A percentile compares a stretch with the other conserved stretches of the same genome.
phyloP scores from a whole-genome alignment of 1,284 basidiomycete species.

The Apiotrichum akiyoshidainum region DNA sequence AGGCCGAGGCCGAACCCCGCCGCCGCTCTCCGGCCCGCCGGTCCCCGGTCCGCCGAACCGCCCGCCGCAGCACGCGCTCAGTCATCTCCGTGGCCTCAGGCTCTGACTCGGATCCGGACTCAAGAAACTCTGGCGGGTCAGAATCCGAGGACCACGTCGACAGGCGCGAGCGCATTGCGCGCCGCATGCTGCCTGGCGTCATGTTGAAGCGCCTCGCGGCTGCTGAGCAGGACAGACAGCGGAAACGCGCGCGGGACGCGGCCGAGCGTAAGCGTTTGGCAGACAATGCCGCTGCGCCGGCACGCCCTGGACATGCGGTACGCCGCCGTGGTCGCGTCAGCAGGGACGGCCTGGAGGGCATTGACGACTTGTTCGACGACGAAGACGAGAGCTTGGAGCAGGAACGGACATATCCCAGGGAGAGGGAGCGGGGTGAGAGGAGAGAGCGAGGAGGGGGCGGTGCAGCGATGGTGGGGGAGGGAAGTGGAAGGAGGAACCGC shows the following conservation, averaged over 20 bases:
- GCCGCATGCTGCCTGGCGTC: constrained; percentile 42
- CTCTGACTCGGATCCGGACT: background rate
- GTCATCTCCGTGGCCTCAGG: background rate
- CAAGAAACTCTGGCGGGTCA: constrained; percentile 1
- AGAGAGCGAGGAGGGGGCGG: too few species aligned
- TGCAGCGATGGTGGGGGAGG: too few species aligned
- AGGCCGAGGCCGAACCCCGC: background rate
- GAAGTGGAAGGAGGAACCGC: too few species aligned
- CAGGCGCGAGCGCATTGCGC: constrained; percentile 34
- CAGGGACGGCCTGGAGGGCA: constrained; percentile 9
- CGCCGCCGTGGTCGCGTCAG: constrained; percentile 23
- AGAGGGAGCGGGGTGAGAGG: too few species aligned
- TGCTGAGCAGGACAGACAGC: constrained; percentile 22
- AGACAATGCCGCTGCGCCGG: constrained; percentile 17
- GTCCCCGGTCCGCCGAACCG: too few species aligned
- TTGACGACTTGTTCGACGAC: constrained; percentile 20
- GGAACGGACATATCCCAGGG: too few species aligned
- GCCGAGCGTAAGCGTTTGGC: background rate
- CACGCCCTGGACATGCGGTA: constrained; percentile 39
- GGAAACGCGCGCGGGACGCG: constrained; percentile 9
- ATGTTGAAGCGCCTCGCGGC: constrained; percentile 36
- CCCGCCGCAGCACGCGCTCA: too few species aligned
- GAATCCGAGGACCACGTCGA: constrained; percentile 12
- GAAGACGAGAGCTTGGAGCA: background rate
- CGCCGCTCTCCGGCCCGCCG: too few species aligned